Base-by-base conservation (phyloP, 345 rosid species). In the Moringa oleifera region DNA sequence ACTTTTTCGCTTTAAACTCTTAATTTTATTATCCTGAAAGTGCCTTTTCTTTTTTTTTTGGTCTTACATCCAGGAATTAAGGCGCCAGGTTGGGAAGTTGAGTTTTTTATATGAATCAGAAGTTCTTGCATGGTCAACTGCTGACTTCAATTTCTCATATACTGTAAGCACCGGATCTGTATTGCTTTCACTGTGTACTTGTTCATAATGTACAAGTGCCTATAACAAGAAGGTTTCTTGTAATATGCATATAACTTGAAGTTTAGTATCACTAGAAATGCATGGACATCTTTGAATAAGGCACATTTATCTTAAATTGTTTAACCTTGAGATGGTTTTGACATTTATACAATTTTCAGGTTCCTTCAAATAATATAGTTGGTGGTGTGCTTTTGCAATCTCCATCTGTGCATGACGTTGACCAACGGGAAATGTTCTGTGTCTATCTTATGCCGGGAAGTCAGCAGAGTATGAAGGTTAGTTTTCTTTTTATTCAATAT, bases 371-470 rank as follows among this genome's bases (percentile, higher is more conserved):
- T 74, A 75, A 77, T 70, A 72, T 87, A 68, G 71, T 70, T 65
- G 99, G 99, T 50, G 83, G 85, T 20, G 79, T 91, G 61, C 79
- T 94, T 61, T 73, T 94, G 76, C 97, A 88, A 73, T 75, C 97
- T 67, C 88, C 96, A 23, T 74, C 89, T 20, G 53, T 71, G 21
- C 69, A 81, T 50, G 99, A 93, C 70, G 60, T 58, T 70, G 96
- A 90, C 76, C 97, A 88, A 82, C 83, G 97, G 73, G 95, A 88
- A 49, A 85, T 82, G 75, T 88, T 86, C 58, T 85, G 81, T 49
- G 25, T 84, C 54, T 88, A 79, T 71, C 88, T 94, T 77, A 76
- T 82, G 56, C 96, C 96, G 1, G 97, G 88, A 75, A 72, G 60
- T 73, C 81, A 80, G 58, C 77, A 73, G 23, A 79, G 60, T 55